Conservation (phyloP, 2,329 filamentous ascomycete genomes). For the Clonostachys byssicola region DNA sequence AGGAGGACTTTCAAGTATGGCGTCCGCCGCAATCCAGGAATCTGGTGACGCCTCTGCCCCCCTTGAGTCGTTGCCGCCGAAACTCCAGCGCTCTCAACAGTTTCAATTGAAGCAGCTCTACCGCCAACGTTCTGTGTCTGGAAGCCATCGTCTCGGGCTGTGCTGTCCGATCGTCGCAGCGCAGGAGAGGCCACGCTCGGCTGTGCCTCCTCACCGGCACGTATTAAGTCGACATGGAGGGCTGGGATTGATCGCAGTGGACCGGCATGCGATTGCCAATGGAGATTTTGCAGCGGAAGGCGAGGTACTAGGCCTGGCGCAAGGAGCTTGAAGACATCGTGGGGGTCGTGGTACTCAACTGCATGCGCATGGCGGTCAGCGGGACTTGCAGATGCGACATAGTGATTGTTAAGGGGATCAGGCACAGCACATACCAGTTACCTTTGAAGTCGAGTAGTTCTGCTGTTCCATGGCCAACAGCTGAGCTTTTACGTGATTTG, state of each 20-base stretch:
- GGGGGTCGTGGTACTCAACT: conserved; percentile 97
- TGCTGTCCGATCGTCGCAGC: conserved; percentile 22
- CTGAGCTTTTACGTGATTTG: background rate
- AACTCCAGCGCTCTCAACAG: conserved; percentile 25
- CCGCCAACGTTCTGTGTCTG: conserved; percentile 50
- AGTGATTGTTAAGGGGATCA: background rate
- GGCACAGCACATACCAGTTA: conserved; percentile 53
- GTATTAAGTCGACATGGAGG: conserved; percentile 84
- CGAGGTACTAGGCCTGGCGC: conserved; percentile 73
- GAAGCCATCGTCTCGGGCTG: conserved; percentile 52
- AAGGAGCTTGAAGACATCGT: conserved; percentile 79
- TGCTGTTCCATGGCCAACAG: conserved; percentile 56
- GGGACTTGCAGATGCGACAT: background rate
- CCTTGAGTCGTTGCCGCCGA: conserved; percentile 18
- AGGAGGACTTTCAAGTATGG: conserved; percentile 91
- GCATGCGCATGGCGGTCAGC: conserved; percentile 3
- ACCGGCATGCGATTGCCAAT: conserved; percentile 93
- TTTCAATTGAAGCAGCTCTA: conserved; percentile 28
- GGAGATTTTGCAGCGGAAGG: conserved; percentile 83
- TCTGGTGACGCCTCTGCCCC: conserved; percentile 73
- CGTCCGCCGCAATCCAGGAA: conserved; percentile 86
- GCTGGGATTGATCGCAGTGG: conserved; percentile 91
- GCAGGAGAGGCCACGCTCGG: conserved; percentile 22
- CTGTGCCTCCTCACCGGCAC: conserved; percentile 46
- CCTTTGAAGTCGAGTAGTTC: conserved; percentile 66